A percentile compares a stretch with the other conserved stretches of the same genome.
These are phyloP conservation scores for Cladosporium colombiae DNA, from an alignment of 2,329 filamentous ascomycete genomes.

Conservation along the genomic window DNA sequence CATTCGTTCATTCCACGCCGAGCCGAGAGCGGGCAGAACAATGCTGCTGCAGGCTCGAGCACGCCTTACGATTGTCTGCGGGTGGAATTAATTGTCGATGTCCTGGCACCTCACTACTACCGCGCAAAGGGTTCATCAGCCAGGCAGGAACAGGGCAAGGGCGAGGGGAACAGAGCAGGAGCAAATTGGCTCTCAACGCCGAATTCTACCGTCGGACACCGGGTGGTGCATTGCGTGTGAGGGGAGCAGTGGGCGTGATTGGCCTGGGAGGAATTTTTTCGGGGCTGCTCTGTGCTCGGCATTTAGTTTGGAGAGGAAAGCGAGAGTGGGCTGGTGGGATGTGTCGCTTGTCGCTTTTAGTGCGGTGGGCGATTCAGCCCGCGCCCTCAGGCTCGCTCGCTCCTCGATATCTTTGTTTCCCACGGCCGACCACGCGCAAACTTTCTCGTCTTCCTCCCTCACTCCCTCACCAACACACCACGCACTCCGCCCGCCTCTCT, in stretches of 20 bases:
- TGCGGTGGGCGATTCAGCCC: not conserved
- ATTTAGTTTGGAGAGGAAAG: slow-evolving; percentile 6
- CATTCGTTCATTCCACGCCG: not conserved
- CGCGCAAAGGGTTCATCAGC: not conserved
- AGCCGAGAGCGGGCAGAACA: not conserved
- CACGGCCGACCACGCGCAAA: not conserved
- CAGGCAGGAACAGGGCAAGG: not conserved
- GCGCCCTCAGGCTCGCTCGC: not conserved
- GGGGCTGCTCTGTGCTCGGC: slow-evolving; percentile 9
- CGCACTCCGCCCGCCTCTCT: slow-evolving; percentile 7
- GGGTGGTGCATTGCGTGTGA: not conserved
- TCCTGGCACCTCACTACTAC: too few relatives aligned
- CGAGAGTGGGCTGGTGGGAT: slow-evolving; percentile 16
- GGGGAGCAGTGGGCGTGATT: slow-evolving; percentile 2
- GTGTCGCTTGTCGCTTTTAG: not conserved
- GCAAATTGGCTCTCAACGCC: slow-evolving; percentile 11
- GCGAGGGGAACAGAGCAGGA: not conserved
- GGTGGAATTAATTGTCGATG: not conserved
- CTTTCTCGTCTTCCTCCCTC: not conserved
- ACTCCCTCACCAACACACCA: slow-evolving; percentile 7
- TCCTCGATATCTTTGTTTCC: slow-evolving; percentile 7
- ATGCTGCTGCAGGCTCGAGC: not conserved
- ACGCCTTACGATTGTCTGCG: slow-evolving; percentile 8
- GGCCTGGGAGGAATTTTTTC: slow-evolving; percentile 12
- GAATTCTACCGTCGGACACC: slow-evolving; percentile 2